A percentile compares a stretch with the other conserved stretches of the same genome.
Conservation (phyloP, 768 basidiomycete species). For the Baorangia bicolor region DNA sequence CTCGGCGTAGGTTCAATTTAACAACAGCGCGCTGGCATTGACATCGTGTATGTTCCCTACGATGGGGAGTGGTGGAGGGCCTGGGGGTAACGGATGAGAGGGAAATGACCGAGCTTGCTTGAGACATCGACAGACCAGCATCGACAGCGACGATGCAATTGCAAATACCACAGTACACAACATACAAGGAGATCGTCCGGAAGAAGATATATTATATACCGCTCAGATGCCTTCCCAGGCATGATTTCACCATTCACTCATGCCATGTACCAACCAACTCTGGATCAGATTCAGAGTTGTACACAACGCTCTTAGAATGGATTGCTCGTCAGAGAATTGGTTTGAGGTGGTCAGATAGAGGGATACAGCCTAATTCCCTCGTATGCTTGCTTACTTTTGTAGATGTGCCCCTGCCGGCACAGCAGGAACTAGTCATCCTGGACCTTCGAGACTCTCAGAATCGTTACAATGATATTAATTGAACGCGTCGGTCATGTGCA, state of each 20-base stretch:
- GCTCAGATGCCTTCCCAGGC: not conserved
- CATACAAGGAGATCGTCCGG: not conserved
- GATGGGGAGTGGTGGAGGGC: conserved; percentile 12
- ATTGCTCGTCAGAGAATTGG: not conserved
- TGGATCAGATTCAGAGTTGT: not conserved
- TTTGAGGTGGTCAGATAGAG: not conserved
- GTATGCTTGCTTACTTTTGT: not conserved
- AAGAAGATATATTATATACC: not conserved
- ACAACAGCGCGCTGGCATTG: conserved; percentile 6
- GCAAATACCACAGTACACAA: not conserved
- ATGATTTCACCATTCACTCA: not conserved
- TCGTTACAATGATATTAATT: too few species aligned
- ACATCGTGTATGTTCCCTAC: conserved; percentile 15
- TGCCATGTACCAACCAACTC: not conserved
- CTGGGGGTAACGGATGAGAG: conserved; percentile 9
- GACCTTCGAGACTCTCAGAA: too few species aligned
- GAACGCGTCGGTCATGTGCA: conserved; percentile 10
- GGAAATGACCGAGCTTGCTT: not conserved
- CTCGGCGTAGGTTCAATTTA: conserved; percentile 14
- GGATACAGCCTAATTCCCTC: not conserved
- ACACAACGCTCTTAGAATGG: not conserved
- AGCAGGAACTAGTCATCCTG: too few species aligned
- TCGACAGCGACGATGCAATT: not conserved
- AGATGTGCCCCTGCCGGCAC: too few species aligned
- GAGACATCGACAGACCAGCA: not conserved